These are phyloP conservation scores for Dactylorhiza incarnata DNA, from an alignment of 106 monocot species.

Conservation along the genomic window DNA sequence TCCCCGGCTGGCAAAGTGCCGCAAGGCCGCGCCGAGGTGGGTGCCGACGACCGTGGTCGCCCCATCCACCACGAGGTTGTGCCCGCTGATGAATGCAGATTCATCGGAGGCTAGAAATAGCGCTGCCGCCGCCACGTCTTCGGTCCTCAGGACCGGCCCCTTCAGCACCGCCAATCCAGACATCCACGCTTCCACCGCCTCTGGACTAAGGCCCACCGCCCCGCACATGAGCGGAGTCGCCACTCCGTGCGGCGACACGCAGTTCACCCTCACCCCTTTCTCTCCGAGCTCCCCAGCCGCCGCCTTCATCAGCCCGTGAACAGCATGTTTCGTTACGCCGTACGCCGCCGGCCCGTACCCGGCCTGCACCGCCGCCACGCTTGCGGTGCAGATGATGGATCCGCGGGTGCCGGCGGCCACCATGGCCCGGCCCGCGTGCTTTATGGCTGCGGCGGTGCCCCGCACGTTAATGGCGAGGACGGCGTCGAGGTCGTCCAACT, in stretches of 20 bases:
- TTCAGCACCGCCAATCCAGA: conserved; percentile 18
- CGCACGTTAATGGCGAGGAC: neutral
- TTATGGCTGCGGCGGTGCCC: neutral
- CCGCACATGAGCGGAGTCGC: no score
- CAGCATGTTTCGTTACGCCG: conserved; percentile 31
- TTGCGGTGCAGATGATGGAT: conserved; percentile 1
- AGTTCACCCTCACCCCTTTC: conserved; percentile 40
- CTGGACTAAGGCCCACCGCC: no score
- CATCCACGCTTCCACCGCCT: no score
- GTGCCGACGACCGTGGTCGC: conserved; percentile 21
- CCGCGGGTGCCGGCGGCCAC: neutral
- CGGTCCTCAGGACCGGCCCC: conserved; percentile 19
- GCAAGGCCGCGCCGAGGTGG: no score
- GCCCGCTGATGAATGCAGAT: conserved; percentile 48
- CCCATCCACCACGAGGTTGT: conserved; percentile 59
- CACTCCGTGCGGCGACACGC: no score
- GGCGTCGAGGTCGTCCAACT: no score
- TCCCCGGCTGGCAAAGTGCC: no score
- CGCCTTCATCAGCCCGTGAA: conserved; percentile 31
- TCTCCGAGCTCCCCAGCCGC: conserved; percentile 43
- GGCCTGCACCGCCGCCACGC: neutral
- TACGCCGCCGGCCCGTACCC: conserved; percentile 35
- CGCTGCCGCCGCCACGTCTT: conserved; percentile 39
- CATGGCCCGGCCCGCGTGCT: conserved; percentile 8
- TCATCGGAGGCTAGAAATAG: conserved; percentile 52